phyloP scores from a whole-genome alignment of 371 early-diverging fungal species.

The Funneliformis caledonium region DNA sequence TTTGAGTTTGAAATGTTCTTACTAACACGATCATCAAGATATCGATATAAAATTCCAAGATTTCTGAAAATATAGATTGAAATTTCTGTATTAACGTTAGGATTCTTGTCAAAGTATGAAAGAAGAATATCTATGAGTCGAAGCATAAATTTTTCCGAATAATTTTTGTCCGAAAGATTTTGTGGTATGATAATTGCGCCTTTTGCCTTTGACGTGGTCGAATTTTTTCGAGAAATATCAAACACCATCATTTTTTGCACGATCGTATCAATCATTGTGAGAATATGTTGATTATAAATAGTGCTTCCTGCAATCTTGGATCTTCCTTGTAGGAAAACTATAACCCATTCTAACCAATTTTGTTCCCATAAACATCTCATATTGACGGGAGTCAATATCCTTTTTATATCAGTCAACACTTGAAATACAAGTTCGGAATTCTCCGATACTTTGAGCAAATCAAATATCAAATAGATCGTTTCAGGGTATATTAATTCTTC shows the following conservation, averaged over 20 bases:
- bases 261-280: constrained; percentile 47
- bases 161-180: constrained; percentile 31
- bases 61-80: constrained; percentile 34
- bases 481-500: constrained; percentile 50
- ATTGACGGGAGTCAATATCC: constrained; percentile 50
- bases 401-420: constrained; percentile 49
- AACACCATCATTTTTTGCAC: constrained; percentile 54
- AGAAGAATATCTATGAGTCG: constrained; percentile 33
- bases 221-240: constrained; percentile 49
- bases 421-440: constrained; percentile 51
- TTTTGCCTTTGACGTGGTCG: constrained; percentile 45
- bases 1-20: not conserved
- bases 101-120: constrained; percentile 38
- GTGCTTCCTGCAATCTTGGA: constrained; percentile 3
- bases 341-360: constrained; percentile 50
- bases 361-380: constrained; percentile 52
- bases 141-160: constrained; percentile 39
- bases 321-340: constrained; percentile 41
- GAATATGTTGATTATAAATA: constrained; percentile 46
- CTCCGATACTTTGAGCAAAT: constrained; percentile 45
- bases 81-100: constrained; percentile 22
- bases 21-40: constrained; percentile 36
- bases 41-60: constrained; percentile 20
- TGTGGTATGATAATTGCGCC: constrained; percentile 42
- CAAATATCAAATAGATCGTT: constrained; percentile 47